Evolutionary conservation across 345 rosid genomes (phyloP), one percentile per base, ranked within the genome.

Genomic region (Populus euphratica): DNA sequence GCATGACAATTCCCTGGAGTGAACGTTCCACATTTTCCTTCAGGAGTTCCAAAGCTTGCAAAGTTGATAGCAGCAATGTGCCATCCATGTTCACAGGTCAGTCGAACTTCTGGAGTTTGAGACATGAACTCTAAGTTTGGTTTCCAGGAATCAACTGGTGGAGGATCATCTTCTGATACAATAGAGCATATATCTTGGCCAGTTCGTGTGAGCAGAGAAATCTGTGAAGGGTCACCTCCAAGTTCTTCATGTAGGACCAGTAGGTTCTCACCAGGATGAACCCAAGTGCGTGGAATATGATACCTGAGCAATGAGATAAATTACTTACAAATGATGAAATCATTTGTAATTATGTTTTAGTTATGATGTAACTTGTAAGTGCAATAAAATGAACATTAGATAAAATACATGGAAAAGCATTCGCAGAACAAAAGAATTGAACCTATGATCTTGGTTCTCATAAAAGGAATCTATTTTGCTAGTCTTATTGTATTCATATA

Each of bases 241-340:
- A 89, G 85, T 82, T 89, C 94, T 83, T 91, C 94, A 23, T 81
- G 90, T 36, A 89, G 81, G 69, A 89, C 91, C 33, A 89, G 78
- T 5, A 91, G 77, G 83, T 91, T 91, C 66, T 86, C 83, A 20
- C 88, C 88, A 1, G 87, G 78, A 64, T 84, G 83, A 61, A 85
- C 79, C 92, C 92, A 90, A 36, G 88, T 73, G 14, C 87, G 88
- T 0, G 92, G 92, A 35, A 91, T 72, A 73, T 91, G 92, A 70
- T 89, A 85, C 84, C 92, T 90, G 75, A 49, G 62, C 65, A 77
- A 73, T 41, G 41, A 49, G 50, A 44, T 44, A 44, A 11, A 44
- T 12, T 44, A 39, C 43, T 39, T 39, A 9, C 43, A 39, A 39
- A 39, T 39, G 43, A 39, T 39, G 0, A 0, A 0, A 14, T 44